Conservation (phyloP, 768 basidiomycete genomes). For the Cystobasidium ongulense region DNA sequence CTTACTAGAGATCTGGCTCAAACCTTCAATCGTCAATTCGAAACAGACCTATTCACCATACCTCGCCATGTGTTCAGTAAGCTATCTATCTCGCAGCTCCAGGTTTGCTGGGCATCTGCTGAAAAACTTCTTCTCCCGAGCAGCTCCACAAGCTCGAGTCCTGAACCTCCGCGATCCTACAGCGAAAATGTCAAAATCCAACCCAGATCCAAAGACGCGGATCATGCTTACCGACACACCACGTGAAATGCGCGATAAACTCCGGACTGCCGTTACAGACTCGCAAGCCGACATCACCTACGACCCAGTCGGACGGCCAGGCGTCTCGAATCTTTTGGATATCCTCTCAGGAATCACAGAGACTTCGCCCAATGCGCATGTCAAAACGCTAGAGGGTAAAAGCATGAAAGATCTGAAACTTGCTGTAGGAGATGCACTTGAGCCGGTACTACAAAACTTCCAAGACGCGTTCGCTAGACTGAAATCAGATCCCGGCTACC, state of each 20-base stretch:
- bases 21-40: constrained; percentile 58
- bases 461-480: constrained; percentile 63
- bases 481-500: constrained; percentile 55
- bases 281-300: constrained; percentile 66
- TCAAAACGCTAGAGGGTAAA: constrained; percentile 45
- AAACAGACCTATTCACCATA: constrained; percentile 57
- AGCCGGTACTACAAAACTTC: constrained; percentile 59
- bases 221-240: constrained; percentile 74
- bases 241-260: constrained; percentile 58
- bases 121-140: not conserved
- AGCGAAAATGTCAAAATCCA: constrained; percentile 93
- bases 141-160: constrained; percentile 72
- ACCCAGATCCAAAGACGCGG: constrained; percentile 66
- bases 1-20: constrained; percentile 75
- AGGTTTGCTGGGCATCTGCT: not conserved
- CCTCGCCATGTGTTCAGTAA: constrained; percentile 67
- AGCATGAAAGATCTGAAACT: constrained; percentile 64
- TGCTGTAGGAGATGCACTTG: constrained; percentile 66
- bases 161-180: constrained; percentile 76
- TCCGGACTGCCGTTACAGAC: constrained; percentile 77
- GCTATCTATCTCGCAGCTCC: constrained; percentile 42
- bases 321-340: constrained; percentile 68
- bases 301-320: constrained; percentile 71
- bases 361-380: constrained; percentile 46
- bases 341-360: constrained; percentile 69